Conservation (phyloP, 2,329 filamentous ascomycete species). For the Pseudonectria buxi region DNA sequence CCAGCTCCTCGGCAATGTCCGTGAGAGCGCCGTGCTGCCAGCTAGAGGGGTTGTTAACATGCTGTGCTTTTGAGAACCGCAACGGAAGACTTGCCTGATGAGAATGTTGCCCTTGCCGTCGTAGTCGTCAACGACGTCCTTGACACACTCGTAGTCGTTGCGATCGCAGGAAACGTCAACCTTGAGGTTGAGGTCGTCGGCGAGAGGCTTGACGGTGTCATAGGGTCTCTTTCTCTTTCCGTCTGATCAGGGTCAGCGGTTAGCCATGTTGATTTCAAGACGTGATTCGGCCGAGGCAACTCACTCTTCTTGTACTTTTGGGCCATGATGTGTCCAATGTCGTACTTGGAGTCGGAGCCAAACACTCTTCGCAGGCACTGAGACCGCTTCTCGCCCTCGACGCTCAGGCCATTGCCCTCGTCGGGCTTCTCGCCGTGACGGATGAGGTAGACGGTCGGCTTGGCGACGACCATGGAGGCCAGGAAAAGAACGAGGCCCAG, state of each 20-base stretch:
- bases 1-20: constrained; percentile 45
- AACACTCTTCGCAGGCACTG: constrained; percentile 55
- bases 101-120: constrained; percentile 48
- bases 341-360: constrained; percentile 41
- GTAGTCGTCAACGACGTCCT: constrained; percentile 41
- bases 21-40: constrained; percentile 52
- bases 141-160: constrained; percentile 49
- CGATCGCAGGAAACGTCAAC: constrained; percentile 51
- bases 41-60: constrained; percentile 24
- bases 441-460: constrained; percentile 54
- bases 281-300: constrained; percentile 1
- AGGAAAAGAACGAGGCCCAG: constrained; percentile 10
- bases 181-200: constrained; percentile 45
- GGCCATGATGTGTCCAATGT: constrained; percentile 54
- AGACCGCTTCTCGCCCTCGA: constrained; percentile 46
- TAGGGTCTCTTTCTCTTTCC: constrained; percentile 47
- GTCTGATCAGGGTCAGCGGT: constrained; percentile 25
- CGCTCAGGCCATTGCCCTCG: constrained; percentile 42
- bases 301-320: constrained; percentile 43
- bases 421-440: constrained; percentile 58
- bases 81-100: constrained; percentile 36
- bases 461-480: constrained; percentile 13
- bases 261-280: background rate
- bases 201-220: constrained; percentile 50
- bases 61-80: background rate